phyloP scores from a whole-genome alignment of 2,329 filamentous ascomycete genomes.

The Fusarium oxysporum region DNA sequence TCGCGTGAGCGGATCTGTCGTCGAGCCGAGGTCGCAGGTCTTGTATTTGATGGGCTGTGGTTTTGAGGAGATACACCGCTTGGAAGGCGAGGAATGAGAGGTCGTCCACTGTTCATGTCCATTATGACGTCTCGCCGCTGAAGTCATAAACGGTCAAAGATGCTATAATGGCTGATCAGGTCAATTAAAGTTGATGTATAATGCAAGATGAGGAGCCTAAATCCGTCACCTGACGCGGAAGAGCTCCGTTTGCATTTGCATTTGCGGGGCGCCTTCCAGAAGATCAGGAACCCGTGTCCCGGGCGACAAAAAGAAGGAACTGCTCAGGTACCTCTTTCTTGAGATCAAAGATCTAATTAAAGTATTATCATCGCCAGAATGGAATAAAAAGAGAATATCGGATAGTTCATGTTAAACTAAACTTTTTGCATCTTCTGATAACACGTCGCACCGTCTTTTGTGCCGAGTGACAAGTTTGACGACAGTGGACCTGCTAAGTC shows the following conservation, averaged over 20 bases:
- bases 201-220: slow-evolving; percentile 1
- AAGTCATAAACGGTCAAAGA: neutral
- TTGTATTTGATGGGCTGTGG: slow-evolving; percentile 14
- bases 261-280: slow-evolving; percentile 31
- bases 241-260: slow-evolving; percentile 14
- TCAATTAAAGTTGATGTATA: slow-evolving; percentile 6
- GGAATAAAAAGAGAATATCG: no score
- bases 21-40: slow-evolving; percentile 31
- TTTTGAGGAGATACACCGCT: slow-evolving; percentile 20
- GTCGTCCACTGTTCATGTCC: slow-evolving; percentile 31
- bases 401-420: no score
- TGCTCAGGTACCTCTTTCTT: neutral
- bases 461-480: neutral
- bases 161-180: neutral
- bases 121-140: neutral
- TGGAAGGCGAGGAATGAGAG: slow-evolving; percentile 34
- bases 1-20: slow-evolving; percentile 45
- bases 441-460: no score
- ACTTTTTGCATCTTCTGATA: no score
- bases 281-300: slow-evolving; percentile 7
- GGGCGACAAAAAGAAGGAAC: neutral
- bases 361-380: no score
- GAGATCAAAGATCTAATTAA: neutral
- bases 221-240: slow-evolving; percentile 29
- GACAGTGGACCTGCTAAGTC: neutral